Conservation (phyloP, 768 basidiomycete species). For the Leccinum fibrillosum region DNA sequence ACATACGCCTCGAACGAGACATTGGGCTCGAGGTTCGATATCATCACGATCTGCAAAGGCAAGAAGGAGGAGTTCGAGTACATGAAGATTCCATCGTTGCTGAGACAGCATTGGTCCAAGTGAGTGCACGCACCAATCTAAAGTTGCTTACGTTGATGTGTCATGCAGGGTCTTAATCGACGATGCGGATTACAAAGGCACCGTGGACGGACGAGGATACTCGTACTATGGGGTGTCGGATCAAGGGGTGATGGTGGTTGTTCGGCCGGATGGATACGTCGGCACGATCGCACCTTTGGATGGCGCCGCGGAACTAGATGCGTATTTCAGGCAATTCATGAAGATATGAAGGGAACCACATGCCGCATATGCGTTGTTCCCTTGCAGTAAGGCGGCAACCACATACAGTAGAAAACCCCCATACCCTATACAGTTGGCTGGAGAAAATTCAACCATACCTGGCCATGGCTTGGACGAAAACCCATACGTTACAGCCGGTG, state of each 20-base stretch:
- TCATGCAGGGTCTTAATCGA: constrained; percentile 56
- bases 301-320: constrained; percentile 32
- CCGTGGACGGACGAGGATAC: constrained; percentile 54
- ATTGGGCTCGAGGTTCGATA: constrained; percentile 30
- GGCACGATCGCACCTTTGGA: constrained; percentile 52
- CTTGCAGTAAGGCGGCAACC: background rate
- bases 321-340: constrained; percentile 50
- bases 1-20: constrained; percentile 19
- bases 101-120: constrained; percentile 44
- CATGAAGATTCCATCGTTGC: constrained; percentile 28
- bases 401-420: background rate
- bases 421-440: too few relatives aligned
- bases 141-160: background rate
- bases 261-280: constrained; percentile 51
- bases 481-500: too few relatives aligned
- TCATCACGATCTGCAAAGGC: constrained; percentile 27
- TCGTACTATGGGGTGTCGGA: constrained; percentile 43
- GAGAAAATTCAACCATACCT: too few relatives aligned
- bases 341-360: background rate
- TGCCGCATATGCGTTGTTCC: background rate
- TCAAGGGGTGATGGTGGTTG: constrained; percentile 28
- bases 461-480: too few relatives aligned
- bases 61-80: constrained; percentile 34
- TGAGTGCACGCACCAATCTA: constrained; percentile 16
- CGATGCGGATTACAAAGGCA: constrained; percentile 44